These are phyloP conservation scores for Cordyceps javanica DNA, from an alignment of 2,329 filamentous ascomycete genomes.

Conservation along the genomic window DNA sequence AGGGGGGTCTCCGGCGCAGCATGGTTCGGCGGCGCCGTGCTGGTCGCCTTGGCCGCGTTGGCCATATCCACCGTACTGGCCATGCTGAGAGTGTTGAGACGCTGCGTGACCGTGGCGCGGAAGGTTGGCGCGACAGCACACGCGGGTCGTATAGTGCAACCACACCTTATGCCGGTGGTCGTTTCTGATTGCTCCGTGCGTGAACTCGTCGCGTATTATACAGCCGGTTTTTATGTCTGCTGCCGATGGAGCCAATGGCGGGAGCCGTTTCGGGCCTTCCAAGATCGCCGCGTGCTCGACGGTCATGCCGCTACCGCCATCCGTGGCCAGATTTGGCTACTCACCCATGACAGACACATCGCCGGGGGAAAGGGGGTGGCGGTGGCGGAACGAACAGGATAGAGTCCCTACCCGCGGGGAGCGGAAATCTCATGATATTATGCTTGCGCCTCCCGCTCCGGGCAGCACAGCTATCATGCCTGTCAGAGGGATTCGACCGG, in stretches of 20 bases:
- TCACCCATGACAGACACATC: background rate
- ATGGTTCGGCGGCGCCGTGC: background rate
- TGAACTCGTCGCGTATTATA: background rate
- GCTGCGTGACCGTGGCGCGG: too few species aligned
- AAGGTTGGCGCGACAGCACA: background rate
- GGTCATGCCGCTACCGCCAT: background rate
- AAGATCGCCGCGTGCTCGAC: background rate
- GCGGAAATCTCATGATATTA: background rate
- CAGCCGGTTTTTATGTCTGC: background rate
- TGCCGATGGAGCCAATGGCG: background rate
- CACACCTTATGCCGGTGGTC: background rate
- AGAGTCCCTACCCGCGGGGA: background rate
- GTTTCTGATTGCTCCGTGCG: background rate
- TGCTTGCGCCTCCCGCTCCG: background rate
- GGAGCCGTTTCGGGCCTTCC: background rate
- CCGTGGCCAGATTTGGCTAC: background rate
- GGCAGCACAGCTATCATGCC: background rate
- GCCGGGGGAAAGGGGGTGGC: too few species aligned
- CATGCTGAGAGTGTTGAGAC: too few species aligned
- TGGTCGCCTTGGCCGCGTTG: background rate
- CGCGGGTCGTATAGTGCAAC: background rate
- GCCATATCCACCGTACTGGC: background rate
- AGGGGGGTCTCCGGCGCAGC: background rate
- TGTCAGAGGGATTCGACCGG: background rate
- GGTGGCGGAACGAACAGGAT: background rate